Conservation (phyloP, 2,329 filamentous ascomycete species). For the Penicillium brevicompactum region DNA sequence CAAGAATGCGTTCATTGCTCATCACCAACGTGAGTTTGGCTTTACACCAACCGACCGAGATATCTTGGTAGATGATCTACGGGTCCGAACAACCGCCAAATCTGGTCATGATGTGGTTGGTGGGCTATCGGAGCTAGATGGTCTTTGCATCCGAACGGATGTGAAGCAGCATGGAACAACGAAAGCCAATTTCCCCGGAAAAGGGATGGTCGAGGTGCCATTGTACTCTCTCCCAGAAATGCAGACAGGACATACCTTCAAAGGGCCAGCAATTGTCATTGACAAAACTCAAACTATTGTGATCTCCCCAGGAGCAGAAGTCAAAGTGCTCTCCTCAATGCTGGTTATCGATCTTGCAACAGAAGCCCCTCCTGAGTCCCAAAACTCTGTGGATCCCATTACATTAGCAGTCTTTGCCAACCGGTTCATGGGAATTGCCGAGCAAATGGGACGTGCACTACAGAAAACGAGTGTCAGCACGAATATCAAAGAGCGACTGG, state of each 20-base stretch:
- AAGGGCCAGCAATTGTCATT: slow-evolving; percentile 81
- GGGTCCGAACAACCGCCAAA: slow-evolving; percentile 67
- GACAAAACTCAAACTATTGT: slow-evolving; percentile 56
- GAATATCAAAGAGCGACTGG: slow-evolving; percentile 81
- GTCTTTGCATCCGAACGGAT: too few relatives aligned
- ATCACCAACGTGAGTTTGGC: slow-evolving; percentile 90
- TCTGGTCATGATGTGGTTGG: too few relatives aligned
- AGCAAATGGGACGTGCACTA: slow-evolving; percentile 78
- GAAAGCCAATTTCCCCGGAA: too few relatives aligned
- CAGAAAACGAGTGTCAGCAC: slow-evolving; percentile 71
- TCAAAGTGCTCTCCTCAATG: too few relatives aligned
- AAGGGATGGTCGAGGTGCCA: too few relatives aligned
- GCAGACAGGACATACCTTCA: slow-evolving; percentile 40
- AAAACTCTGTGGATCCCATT: slow-evolving; percentile 67
- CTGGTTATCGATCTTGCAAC: too few relatives aligned
- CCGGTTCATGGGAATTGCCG: slow-evolving; percentile 82
- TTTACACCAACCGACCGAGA: slow-evolving; percentile 84
- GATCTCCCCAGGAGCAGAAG: slow-evolving; percentile 35
- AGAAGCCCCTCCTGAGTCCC: slow-evolving; percentile 21
- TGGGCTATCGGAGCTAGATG: too few relatives aligned
- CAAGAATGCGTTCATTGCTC: slow-evolving; percentile 78
- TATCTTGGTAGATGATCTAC: slow-evolving; percentile 87
- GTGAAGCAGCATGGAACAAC: too few relatives aligned
- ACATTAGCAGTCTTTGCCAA: slow-evolving; percentile 78
- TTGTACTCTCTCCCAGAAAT: too few relatives aligned